phyloP scores from a whole-genome alignment of 805 yeast genomes.

The Teunomyces stri region DNA sequence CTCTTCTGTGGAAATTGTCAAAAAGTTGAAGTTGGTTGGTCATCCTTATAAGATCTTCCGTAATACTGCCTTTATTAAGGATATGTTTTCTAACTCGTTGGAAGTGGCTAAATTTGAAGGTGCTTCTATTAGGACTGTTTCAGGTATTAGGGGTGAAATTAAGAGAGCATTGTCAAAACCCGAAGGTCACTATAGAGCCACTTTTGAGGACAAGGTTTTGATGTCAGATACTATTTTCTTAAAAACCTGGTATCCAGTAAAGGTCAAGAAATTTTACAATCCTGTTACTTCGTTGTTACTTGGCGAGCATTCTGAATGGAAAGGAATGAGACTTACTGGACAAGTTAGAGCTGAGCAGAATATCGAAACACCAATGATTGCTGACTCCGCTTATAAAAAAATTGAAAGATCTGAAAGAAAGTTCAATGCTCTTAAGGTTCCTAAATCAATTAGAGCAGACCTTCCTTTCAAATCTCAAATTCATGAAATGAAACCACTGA shows the following conservation, averaged over 20 bases:
- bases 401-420: slow-evolving; percentile 81
- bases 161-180: slow-evolving; percentile 92
- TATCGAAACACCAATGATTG: slow-evolving; percentile 57
- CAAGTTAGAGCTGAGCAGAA: slow-evolving; percentile 78
- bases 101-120: slow-evolving; percentile 99
- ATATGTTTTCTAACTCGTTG: slow-evolving; percentile 87
- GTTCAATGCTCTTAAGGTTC: slow-evolving; percentile 86
- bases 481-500: slow-evolving; percentile 83
- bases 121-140: slow-evolving; percentile 92
- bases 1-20: slow-evolving; percentile 86
- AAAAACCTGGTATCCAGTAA: slow-evolving; percentile 96
- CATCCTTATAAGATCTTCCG: slow-evolving; percentile 90
- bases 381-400: slow-evolving; percentile 57
- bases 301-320: slow-evolving; percentile 80
- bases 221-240: slow-evolving; percentile 87
- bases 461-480: slow-evolving; percentile 93
- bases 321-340: slow-evolving; percentile 95
- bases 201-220: slow-evolving; percentile 92
- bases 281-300: slow-evolving; percentile 91
- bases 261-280: slow-evolving; percentile 85
- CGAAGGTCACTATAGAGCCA: slow-evolving; percentile 93
- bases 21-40: slow-evolving; percentile 93
- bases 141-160: slow-evolving; percentile 97
- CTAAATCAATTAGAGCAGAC: slow-evolving; percentile 68
- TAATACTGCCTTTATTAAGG: slow-evolving; percentile 95